Percentiles rank a stretch among this genome's conserved stretches.
phyloP scores from a whole-genome alignment of 2,329 filamentous ascomycete species.

The Microcyclospora tardicrescens region DNA sequence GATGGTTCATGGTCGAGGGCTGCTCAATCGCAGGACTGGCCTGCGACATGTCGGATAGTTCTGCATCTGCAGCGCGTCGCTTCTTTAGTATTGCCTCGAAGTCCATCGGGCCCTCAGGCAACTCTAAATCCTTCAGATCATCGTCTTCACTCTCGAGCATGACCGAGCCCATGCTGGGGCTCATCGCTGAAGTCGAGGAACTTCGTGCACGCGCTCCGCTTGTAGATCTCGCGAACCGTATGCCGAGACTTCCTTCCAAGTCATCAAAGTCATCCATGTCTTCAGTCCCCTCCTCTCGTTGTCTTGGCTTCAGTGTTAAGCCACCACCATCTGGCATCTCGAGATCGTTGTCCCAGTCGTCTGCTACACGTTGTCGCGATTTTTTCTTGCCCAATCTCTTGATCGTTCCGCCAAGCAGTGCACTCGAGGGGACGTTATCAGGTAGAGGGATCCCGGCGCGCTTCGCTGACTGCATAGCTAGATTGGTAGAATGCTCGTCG shows the following conservation, averaged over 20 bases:
- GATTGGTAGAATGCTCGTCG: conserved; percentile 69
- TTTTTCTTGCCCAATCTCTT: conserved; percentile 61
- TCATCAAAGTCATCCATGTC: conserved; percentile 68
- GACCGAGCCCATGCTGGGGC: conserved; percentile 83
- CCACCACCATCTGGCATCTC: conserved; percentile 28
- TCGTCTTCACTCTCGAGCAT: conserved; percentile 94
- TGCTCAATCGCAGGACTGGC: conserved; percentile 25
- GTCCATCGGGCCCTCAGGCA: conserved; percentile 73
- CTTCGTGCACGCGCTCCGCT: conserved; percentile 69
- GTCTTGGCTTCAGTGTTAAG: conserved; percentile 30
- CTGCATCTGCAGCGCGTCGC: conserved; percentile 42
- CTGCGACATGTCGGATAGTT: conserved; percentile 21
- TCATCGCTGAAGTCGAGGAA: conserved; percentile 78
- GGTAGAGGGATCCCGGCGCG: conserved; percentile 87
- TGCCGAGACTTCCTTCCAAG: conserved; percentile 89
- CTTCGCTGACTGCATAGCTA: conserved; percentile 78
- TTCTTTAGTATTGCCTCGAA: conserved; percentile 66
- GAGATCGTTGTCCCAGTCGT: conserved; percentile 40
- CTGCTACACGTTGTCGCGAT: conserved; percentile 31
- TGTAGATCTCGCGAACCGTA: conserved; percentile 74
- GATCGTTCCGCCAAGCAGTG: conserved; percentile 82
- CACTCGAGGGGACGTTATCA: conserved; percentile 72
- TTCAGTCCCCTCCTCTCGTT: conserved; percentile 21
- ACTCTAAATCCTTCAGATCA: conserved; percentile 73
- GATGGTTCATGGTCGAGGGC: conserved; percentile 23